Conservation (phyloP, 2,329 filamentous ascomycete genomes). For the Penicillium psychrosexuale region DNA sequence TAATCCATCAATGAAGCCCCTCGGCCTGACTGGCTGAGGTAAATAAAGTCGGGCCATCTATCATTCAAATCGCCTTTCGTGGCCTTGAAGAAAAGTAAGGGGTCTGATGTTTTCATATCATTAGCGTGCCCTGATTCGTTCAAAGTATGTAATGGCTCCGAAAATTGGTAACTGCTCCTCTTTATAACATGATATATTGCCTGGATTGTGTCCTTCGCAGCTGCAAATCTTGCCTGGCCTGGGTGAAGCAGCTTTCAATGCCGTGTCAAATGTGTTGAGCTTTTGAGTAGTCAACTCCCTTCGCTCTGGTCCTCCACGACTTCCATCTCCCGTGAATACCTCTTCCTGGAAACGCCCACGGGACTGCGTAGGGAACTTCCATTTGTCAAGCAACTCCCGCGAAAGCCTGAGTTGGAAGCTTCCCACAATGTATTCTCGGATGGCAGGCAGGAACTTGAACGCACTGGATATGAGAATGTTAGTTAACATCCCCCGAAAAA, state of each 20-base stretch:
- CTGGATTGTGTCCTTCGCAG: background rate
- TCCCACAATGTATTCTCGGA: conserved; percentile 61
- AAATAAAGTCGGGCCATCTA: background rate
- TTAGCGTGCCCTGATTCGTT: background rate
- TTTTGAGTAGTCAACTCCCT: conserved; percentile 25
- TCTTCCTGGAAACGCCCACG: conserved; percentile 16
- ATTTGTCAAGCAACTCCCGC: conserved; percentile 60
- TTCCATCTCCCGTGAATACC: conserved; percentile 29
- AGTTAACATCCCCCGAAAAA: background rate
- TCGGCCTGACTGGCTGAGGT: conserved; percentile 15
- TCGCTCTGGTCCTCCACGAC: conserved; percentile 31
- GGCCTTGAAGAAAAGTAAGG: background rate
- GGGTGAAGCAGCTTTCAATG: conserved; percentile 16
- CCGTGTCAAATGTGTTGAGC: conserved; percentile 13
- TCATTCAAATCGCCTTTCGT: no score
- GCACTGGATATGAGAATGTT: conserved; percentile 35
- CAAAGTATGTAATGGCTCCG: background rate
- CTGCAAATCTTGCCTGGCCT: conserved; percentile 26
- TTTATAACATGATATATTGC: background rate
- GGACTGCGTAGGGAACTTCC: conserved; percentile 37
- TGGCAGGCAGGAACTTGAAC: conserved; percentile 61
- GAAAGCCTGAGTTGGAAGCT: conserved; percentile 47
- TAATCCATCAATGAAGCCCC: conserved; percentile 3
- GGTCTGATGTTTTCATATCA: background rate
- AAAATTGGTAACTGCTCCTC: background rate